A percentile compares a stretch with the other conserved stretches of the same genome.
phyloP scores from a whole-genome alignment of 306 rosid genomes.

The Dryas alaskensis region DNA sequence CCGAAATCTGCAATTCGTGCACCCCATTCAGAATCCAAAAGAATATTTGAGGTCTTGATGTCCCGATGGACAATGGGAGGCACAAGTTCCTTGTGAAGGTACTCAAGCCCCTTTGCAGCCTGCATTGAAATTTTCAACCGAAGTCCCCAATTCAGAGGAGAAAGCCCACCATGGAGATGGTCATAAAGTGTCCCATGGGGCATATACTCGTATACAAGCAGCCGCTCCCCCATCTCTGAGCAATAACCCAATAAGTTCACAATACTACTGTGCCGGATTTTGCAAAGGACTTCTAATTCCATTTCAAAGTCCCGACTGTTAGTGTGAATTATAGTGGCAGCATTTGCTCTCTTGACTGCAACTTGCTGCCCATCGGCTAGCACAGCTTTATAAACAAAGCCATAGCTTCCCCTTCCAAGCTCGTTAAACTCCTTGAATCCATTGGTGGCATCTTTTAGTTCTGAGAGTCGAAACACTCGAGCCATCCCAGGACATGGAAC shows the following conservation, averaged over 20 bases:
- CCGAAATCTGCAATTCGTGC: slow-evolving; percentile 82
- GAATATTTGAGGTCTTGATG: slow-evolving; percentile 77
- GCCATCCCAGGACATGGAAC: slow-evolving; percentile 72
- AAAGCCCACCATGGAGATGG: slow-evolving; percentile 90
- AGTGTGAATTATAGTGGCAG: slow-evolving; percentile 86
- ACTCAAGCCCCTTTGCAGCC: slow-evolving; percentile 77
- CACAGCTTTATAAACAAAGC: slow-evolving; percentile 86
- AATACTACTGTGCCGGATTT: slow-evolving; percentile 64
- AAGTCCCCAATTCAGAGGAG: slow-evolving; percentile 74
- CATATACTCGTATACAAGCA: slow-evolving; percentile 89
- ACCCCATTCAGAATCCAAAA: slow-evolving; percentile 79
- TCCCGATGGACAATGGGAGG: slow-evolving; percentile 76
- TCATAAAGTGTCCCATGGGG: slow-evolving; percentile 86
- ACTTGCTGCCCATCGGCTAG: slow-evolving; percentile 72
- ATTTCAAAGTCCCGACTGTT: slow-evolving; percentile 78
- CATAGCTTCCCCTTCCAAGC: slow-evolving; percentile 91
- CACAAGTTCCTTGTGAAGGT: slow-evolving; percentile 68
- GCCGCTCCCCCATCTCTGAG: slow-evolving; percentile 95
- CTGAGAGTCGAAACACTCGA: slow-evolving; percentile 87
- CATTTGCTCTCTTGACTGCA: slow-evolving; percentile 91
- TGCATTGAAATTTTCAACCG: slow-evolving; percentile 73
- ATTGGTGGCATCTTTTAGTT: slow-evolving; percentile 88
- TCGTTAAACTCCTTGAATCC: slow-evolving; percentile 96
- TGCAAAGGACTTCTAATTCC: slow-evolving; percentile 84
- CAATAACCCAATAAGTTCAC: slow-evolving; percentile 90